A percentile compares a stretch with the other conserved stretches of the same genome.
Evolutionary conservation across 306 rosid species (phyloP).

Genomic region (Sindora glabra): DNA sequence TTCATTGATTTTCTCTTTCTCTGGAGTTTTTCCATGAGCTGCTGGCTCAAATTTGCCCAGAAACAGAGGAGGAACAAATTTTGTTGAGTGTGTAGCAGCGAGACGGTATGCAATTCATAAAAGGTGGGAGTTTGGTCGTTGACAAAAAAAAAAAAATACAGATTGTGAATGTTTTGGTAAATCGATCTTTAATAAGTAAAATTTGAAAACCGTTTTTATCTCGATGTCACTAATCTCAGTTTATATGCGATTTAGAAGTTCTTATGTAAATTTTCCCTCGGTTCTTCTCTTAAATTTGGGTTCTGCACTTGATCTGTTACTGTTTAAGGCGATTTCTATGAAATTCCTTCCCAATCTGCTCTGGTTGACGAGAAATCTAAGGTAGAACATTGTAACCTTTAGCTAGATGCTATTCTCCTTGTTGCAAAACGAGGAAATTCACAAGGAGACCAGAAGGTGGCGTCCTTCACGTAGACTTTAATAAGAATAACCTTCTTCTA

Average conservation of each 20-base stretch:
- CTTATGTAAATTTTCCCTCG: not conserved
- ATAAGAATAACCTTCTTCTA: constrained; percentile 6
- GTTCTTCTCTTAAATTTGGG: not conserved
- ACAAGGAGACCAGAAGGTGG: not conserved
- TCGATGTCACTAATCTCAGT: constrained; percentile 11
- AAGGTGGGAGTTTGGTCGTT: constrained; percentile 22
- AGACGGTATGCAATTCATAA: not conserved
- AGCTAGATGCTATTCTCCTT: not conserved
- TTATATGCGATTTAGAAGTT: constrained; percentile 5
- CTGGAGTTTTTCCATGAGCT: not conserved
- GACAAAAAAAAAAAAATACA: not conserved
- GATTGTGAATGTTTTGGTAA: not conserved
- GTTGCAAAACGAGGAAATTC: not conserved
- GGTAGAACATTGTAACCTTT: not conserved
- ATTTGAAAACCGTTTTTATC: not conserved
- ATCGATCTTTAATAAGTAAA: not conserved
- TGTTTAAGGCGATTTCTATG: not conserved
- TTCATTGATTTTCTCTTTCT: constrained; percentile 12
- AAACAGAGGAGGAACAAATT: not conserved
- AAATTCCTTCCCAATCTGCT: constrained; percentile 4
- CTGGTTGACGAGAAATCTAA: not conserved
- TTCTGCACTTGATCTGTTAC: constrained; percentile 24
- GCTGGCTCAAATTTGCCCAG: constrained; percentile 11
- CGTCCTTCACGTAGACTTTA: not conserved
- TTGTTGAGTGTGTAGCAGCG: not conserved